Percentiles rank a stretch among this genome's conserved stretches.
Evolutionary conservation across 768 basidiomycete genomes (phyloP).

Genomic region (Mycena rosella): DNA sequence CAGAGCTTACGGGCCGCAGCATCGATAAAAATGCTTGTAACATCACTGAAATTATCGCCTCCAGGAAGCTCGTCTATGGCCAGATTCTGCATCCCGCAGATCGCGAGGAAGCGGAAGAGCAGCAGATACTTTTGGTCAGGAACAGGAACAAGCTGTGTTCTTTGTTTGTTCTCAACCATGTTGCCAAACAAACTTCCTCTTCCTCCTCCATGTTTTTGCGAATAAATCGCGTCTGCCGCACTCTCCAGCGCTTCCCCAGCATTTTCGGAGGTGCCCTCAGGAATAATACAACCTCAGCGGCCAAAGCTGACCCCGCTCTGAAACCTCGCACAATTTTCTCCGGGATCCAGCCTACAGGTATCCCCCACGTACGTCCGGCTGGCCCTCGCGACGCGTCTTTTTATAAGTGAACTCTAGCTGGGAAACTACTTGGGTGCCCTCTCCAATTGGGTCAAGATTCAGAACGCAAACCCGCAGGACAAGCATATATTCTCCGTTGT

Average conservation of each 20-base stretch:
- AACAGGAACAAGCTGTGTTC: constrained; percentile 3
- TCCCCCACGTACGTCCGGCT: constrained; percentile 79
- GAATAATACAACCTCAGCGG: not conserved
- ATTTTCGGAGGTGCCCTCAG: not conserved
- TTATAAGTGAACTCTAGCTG: constrained; percentile 62
- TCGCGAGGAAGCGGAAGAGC: not conserved
- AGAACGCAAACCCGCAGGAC: constrained; percentile 71
- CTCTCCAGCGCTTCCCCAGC: constrained; percentile 6
- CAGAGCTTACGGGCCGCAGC: constrained; percentile 69
- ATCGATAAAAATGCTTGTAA: constrained; percentile 69
- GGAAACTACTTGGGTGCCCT: constrained; percentile 96
- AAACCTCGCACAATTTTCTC: constrained; percentile 74
- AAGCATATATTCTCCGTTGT: constrained; percentile 88
- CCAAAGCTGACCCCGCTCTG: not conserved
- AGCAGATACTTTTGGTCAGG: not conserved
- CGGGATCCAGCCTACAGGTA: constrained; percentile 94
- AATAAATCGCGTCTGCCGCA: constrained; percentile 10
- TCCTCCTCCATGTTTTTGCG: constrained; percentile 23
- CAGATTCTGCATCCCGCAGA: constrained; percentile 28
- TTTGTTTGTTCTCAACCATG: constrained; percentile 8
- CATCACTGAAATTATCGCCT: constrained; percentile 72
- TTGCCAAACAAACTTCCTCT: constrained; percentile 6
- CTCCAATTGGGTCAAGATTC: constrained; percentile 88
- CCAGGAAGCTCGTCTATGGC: constrained; percentile 58
- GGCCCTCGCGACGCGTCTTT: constrained; percentile 18